These are phyloP conservation scores for Metschnikowia anglica DNA, from an alignment of 805 yeast species.

Conservation along the genomic window DNA sequence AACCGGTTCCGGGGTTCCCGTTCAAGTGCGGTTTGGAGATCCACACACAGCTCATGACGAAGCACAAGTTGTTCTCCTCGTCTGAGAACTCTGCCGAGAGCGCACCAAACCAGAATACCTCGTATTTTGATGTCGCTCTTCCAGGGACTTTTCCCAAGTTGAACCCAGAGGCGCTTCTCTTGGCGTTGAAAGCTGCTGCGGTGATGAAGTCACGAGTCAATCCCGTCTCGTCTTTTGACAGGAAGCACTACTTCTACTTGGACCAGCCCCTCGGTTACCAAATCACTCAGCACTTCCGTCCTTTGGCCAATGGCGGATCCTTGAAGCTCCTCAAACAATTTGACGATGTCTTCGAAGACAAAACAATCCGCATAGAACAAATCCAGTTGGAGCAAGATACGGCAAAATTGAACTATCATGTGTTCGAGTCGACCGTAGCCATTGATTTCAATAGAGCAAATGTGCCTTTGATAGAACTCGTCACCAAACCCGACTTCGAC, in stretches of 20 bases:
- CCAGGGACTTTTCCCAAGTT: conserved; percentile 92
- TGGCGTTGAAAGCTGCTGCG: conserved; percentile 70
- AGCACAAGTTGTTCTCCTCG: conserved; percentile 71
- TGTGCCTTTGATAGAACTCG: conserved; percentile 85
- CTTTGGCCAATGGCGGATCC: conserved; percentile 70
- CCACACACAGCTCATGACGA: conserved; percentile 83
- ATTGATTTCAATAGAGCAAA: conserved; percentile 85
- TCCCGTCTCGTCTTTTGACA: conserved; percentile 66
- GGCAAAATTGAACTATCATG: conserved; percentile 67
- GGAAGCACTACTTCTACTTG: conserved; percentile 94
- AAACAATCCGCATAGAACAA: conserved; percentile 63
- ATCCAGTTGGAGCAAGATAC: conserved; percentile 95
- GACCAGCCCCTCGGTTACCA: conserved; percentile 97
- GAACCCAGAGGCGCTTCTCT: conserved; percentile 68
- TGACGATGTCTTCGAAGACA: conserved; percentile 51
- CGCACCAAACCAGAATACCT: conserved; percentile 66
- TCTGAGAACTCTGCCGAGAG: conserved; percentile 30
- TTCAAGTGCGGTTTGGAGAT: conserved; percentile 89
- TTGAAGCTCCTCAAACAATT: conserved; percentile 47
- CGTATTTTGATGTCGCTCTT: conserved; percentile 78
- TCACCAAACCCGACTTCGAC: conserved; percentile 84
- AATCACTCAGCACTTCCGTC: conserved; percentile 84
- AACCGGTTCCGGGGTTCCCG: conserved; percentile 21
- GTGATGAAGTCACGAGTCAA: conserved; percentile 65
- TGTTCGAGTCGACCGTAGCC: conserved; percentile 37